Evolutionary conservation across 225 moss, liverwort and hornwort genomes (phyloP), one percentile per base, ranked within the genome.

Genomic region (Neckera pumila): DNA sequence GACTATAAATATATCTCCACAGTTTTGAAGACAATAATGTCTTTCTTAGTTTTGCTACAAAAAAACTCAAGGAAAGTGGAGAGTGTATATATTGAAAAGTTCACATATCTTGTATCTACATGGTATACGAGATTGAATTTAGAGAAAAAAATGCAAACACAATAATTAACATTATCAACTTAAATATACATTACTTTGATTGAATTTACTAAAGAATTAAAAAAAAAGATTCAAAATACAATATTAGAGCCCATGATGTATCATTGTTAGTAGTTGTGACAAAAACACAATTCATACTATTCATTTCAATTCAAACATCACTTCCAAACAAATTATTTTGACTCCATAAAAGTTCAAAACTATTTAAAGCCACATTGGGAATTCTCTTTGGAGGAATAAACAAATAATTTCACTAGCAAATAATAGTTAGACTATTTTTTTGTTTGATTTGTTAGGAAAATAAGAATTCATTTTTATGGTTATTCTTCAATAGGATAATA

Each of bases 331-430:
- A 66, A 22, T 67, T n/a, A 67, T 38, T 11, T 11, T 22, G 38
- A 26, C 15, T 15, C 9, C 14, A 13, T 38, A 14, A 7, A 38
- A 69, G 7, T 69, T 23, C 4, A 4, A 69, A 38, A 69, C 23
- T 22, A 23, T 25, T 40, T 25, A 13, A 43, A 72, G 9, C 6
- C 1, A 28, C 5, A 27, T 1, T 17, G 3, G 3, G 3, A 73
- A 30, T 47, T 47, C 0, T 19, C 4, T 18, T 28, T 7, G 3
- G 2, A n/a, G 3, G 2, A 43, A 28, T 18, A 11, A 11, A 30
- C 1, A 18, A 0, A 47, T 7, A 11, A 47, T 30, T 11, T 14
- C 10, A 43, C 28, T 2, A 47, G 5, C 5, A 45, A 72, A 28
- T 45, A 45, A 28, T 28, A 17, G 6, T 28, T 43, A 25, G 14